Evolutionary conservation across 192 early-diverging fungal genomes (phyloP).

Genomic region (Backusella mclennaniae): DNA sequence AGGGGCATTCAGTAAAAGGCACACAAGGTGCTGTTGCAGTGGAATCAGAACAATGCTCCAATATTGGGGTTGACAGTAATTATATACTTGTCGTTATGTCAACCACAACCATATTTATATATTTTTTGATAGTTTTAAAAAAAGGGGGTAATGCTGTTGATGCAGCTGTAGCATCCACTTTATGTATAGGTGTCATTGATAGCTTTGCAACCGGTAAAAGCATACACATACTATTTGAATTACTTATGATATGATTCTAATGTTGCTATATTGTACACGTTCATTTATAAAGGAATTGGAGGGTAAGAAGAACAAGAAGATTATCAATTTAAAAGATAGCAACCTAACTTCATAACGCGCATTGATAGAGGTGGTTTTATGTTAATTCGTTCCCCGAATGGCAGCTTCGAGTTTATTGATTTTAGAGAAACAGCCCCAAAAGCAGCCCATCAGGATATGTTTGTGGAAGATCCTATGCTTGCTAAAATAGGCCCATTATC

Average conservation of each 20-base stretch:
- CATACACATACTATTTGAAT: background rate
- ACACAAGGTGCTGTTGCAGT: conserved; percentile 66
- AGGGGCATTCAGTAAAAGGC: conserved; percentile 33
- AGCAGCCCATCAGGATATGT: conserved; percentile 79
- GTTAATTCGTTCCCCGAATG: conserved; percentile 67
- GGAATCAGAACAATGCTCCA: conserved; percentile 67
- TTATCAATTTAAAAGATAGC: background rate
- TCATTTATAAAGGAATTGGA: conserved; percentile 56
- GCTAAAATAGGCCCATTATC: conserved; percentile 73
- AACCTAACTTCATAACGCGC: conserved; percentile 8
- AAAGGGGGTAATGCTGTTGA: conserved; percentile 92
- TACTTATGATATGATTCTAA: background rate
- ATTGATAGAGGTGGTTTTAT: conserved; percentile 83
- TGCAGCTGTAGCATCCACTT: conserved; percentile 78
- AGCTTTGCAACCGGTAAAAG: conserved; percentile 72
- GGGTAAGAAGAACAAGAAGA: conserved; percentile 38
- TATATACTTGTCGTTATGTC: background rate
- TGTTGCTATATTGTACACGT: background rate
- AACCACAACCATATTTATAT: background rate
- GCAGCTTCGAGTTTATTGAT: conserved; percentile 70
- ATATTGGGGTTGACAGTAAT: conserved; percentile 62
- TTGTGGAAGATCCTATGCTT: conserved; percentile 60
- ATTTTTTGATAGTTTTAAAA: conserved; percentile 54
- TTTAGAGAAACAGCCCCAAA: conserved; percentile 86
- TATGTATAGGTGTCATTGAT: conserved; percentile 89